Evolutionary conservation across 129 eudicot genomes (phyloP), one percentile per base, ranked within the genome.

Genomic region (Saussurea involucrata): DNA sequence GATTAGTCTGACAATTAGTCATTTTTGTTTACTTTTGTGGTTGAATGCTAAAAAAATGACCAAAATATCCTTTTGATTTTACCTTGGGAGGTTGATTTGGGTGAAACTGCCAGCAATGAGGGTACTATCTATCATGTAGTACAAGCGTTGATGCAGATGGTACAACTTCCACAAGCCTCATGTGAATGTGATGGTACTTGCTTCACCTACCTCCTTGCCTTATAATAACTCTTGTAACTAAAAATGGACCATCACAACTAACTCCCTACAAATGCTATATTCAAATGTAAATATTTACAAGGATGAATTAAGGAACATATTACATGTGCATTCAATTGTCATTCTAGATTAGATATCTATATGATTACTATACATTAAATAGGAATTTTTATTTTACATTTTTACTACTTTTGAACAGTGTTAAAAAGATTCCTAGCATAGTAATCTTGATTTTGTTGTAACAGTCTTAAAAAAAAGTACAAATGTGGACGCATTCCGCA

Each of bases 181-280:
- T 74, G 84, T 80, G 84, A 74, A n/a, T n/a, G n/a, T 71, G 66
- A 58, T 79, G 70, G 76, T 78, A 36, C 4, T 4, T 37, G 32
- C 74, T 66, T 80, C 60, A 80, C 83, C 75, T 49, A 72, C 83
- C 31, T 5, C 37, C 8, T 32, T 13, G 25, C 44, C 5, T 22
- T 11, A 66, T 31, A 18, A 80, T 66, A 73, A n/a, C 69, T 25
- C 65, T 74, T 27, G 7, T 67, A 73, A 73, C 75, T 57, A 73
- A 53, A 72, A 66, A 73, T 73, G 75, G 63, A 74, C 34, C 58
- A 34, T 73, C 42, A 36, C 64, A 24, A 27, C 63, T 10, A 42
- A 61, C 46, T 49, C 58, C 8, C 18, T 49, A 49, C 15, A 49
- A 49, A 49, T 49, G 58, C 58, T 49, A 49, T 49, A 49, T 21